These are phyloP conservation scores for Aspergillus hortae DNA, from an alignment of 2,329 filamentous ascomycete genomes.

Conservation along the genomic window DNA sequence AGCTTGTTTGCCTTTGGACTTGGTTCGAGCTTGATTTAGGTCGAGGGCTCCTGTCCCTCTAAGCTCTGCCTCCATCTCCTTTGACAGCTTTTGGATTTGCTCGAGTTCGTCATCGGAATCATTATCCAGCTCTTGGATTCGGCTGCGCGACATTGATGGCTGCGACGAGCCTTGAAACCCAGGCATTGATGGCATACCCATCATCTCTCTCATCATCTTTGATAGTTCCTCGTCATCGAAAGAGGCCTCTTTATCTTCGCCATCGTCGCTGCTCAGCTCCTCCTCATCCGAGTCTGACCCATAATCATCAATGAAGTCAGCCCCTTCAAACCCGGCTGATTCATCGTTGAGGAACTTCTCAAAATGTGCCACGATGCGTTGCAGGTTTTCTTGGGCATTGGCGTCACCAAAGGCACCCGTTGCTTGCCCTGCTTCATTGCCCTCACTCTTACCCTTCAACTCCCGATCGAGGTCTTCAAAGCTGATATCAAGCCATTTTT, in stretches of 20 bases:
- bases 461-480: constrained; percentile 86
- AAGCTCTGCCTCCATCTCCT: constrained; percentile 48
- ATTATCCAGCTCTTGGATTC: constrained; percentile 50
- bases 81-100: constrained; percentile 42
- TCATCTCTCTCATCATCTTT: constrained; percentile 87
- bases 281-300: constrained; percentile 61
- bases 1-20: constrained; percentile 14
- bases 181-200: constrained; percentile 60
- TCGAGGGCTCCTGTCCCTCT: constrained; percentile 43
- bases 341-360: constrained; percentile 88
- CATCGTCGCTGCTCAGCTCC: constrained; percentile 56
- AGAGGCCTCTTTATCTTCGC: constrained; percentile 70
- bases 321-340: constrained; percentile 73
- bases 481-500: constrained; percentile 88
- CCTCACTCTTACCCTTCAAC: constrained; percentile 56
- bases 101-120: constrained; percentile 59
- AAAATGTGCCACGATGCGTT: constrained; percentile 91
- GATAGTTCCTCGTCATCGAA: constrained; percentile 85
- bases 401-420: constrained; percentile 44
- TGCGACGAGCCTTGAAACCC: constrained; percentile 19
- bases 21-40: constrained; percentile 26
- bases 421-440: constrained; percentile 15
- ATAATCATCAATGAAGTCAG: constrained; percentile 65
- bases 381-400: constrained; percentile 57
- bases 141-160: constrained; percentile 22